Conservation (phyloP, 352 stramenopile genomes). For the Globisporangium nagaii region DNA sequence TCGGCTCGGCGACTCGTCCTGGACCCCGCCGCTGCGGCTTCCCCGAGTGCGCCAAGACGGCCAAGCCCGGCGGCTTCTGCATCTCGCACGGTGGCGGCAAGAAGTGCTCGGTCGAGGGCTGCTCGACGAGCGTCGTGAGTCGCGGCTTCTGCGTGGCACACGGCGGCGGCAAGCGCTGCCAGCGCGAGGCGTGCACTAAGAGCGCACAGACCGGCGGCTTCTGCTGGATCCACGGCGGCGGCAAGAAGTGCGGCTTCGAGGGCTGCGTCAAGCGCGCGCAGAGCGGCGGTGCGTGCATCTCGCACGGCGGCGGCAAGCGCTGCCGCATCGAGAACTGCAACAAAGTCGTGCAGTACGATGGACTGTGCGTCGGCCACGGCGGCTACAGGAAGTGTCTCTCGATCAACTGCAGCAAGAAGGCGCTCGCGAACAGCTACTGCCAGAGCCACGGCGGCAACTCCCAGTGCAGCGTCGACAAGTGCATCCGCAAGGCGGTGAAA, state of each 20-base stretch:
- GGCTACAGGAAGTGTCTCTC: constrained; percentile 35
- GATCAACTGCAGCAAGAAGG: constrained; percentile 31
- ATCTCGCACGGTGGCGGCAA: constrained; percentile 67
- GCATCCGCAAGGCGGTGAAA: constrained; percentile 21
- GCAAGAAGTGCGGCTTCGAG: constrained; percentile 33
- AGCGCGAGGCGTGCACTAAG: constrained; percentile 26
- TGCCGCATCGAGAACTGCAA: constrained; percentile 22
- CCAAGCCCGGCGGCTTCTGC: constrained; percentile 49
- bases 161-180: constrained; percentile 41
- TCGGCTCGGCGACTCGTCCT: not conserved
- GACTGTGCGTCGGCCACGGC: constrained; percentile 37
- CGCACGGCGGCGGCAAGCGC: constrained; percentile 31
- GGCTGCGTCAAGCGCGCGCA: constrained; percentile 39
- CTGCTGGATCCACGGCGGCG: constrained; percentile 40
- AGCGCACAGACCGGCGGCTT: constrained; percentile 34
- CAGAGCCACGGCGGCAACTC: constrained; percentile 25
- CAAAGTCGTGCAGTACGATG: constrained; percentile 41
- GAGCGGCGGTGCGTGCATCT: constrained; percentile 36
- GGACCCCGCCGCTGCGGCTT: constrained; percentile 23
- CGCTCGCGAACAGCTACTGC: constrained; percentile 32
- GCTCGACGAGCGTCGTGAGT: constrained; percentile 36
- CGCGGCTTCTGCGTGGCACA: constrained; percentile 42
- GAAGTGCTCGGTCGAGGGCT: constrained; percentile 29
- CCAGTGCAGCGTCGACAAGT: constrained; percentile 14
- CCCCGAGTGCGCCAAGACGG: constrained; percentile 29